Conservation (phyloP, 1,284 basidiomycete species). For the Thelephora terrestris region DNA sequence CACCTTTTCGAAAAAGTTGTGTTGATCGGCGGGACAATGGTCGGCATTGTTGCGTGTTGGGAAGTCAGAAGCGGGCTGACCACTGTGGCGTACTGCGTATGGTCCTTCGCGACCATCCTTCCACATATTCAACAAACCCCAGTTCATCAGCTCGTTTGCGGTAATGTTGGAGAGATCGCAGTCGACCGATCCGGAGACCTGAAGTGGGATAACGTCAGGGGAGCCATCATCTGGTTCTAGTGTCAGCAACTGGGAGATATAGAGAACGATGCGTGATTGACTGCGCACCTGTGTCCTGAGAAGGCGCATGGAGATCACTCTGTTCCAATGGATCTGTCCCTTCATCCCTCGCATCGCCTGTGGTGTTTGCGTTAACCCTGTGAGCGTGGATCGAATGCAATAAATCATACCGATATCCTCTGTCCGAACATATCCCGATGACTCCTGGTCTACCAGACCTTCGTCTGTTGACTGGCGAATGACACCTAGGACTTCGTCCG, state of each 20-base stretch:
- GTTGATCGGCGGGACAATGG: constrained; percentile 8
- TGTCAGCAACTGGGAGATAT: no score
- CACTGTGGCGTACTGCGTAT: constrained; percentile 9
- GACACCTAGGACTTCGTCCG: not conserved
- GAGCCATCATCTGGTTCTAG: constrained; percentile 7
- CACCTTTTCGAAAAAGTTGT: constrained; percentile 19
- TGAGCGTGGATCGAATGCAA: constrained; percentile 7
- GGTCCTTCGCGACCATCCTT: constrained; percentile 9
- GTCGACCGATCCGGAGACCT: constrained; percentile 7
- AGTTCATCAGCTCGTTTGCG: constrained; percentile 6
- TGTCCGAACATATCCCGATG: constrained; percentile 19
- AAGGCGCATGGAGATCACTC: no score
- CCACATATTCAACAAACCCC: constrained; percentile 11
- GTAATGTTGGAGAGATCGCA: constrained; percentile 8
- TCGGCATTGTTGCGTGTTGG: not conserved
- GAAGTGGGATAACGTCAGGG: constrained; percentile 12
- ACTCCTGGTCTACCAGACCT: constrained; percentile 16
- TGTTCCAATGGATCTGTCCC: no score
- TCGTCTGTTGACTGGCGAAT: constrained; percentile 14
- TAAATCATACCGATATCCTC: constrained; percentile 4
- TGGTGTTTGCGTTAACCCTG: no score
- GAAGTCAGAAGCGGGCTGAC: constrained; percentile 3
- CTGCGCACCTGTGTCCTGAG: no score
- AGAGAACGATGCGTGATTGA: no score
- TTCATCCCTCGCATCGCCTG: no score